A percentile compares a stretch with the other conserved stretches of the same genome.
phyloP scores from a whole-genome alignment of 768 basidiomycete genomes.

The Rhodotorula taiwanensis region DNA sequence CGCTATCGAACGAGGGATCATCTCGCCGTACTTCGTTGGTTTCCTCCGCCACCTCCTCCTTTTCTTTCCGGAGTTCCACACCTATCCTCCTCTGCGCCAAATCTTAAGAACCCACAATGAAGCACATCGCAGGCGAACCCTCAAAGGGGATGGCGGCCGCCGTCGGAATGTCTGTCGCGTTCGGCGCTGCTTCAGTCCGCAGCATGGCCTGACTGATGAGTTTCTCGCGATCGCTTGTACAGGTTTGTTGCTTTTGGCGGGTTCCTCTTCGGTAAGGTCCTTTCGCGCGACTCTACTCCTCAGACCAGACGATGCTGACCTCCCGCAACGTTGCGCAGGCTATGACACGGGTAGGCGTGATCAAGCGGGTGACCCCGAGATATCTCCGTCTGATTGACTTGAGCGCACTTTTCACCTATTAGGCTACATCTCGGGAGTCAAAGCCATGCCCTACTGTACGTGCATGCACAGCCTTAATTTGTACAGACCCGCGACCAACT shows the following conservation, averaged over 20 bases:
- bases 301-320: too few species aligned
- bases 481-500: background rate
- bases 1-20: too few species aligned
- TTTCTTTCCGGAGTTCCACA: too few species aligned
- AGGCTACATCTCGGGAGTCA: slow-evolving; percentile 24
- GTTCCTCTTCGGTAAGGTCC: background rate
- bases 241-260: background rate
- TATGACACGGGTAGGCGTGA: too few species aligned
- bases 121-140: background rate
- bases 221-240: too few species aligned
- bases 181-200: background rate
- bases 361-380: too few species aligned
- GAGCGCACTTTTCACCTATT: too few species aligned
- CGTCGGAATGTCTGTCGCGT: slow-evolving; percentile 2
- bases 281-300: too few species aligned
- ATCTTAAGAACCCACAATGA: background rate
- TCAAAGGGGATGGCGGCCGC: background rate
- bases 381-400: too few species aligned
- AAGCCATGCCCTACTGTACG: slow-evolving; percentile 19
- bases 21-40: too few species aligned
- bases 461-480: background rate
- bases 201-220: too few species aligned
- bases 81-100: background rate
- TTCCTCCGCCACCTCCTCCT: background rate
- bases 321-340: background rate